These are phyloP conservation scores for Diversispora eburnea DNA, from an alignment of 192 early-diverging fungal species.

Conservation along the genomic window DNA sequence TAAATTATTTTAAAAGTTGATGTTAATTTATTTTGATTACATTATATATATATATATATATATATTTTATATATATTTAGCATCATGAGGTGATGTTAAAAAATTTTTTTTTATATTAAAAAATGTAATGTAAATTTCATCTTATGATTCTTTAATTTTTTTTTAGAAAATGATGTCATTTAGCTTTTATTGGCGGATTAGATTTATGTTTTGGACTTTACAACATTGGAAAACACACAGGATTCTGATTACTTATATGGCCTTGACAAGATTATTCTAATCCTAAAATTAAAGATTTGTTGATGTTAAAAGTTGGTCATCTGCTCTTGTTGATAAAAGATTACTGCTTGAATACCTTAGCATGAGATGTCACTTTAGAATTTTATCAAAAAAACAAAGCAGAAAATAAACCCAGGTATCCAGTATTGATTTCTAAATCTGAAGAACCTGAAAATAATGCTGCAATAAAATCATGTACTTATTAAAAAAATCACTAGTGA, in stretches of 20 bases:
- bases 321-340: conserved; percentile 42
- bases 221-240: conserved; percentile 74
- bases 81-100: conserved; percentile 65
- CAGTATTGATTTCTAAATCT: conserved; percentile 71
- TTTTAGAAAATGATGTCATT: conserved; percentile 60
- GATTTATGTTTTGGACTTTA: conserved; percentile 83
- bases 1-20: too few species aligned
- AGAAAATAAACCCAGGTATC: conserved; percentile 54
- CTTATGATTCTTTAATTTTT: not conserved
- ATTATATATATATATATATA: not conserved
- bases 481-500: too few species aligned
- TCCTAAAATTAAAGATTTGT: conserved; percentile 77
- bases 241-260: conserved; percentile 68
- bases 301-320: conserved; percentile 51
- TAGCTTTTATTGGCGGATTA: conserved; percentile 77
- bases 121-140: not conserved
- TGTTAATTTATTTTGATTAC: not conserved
- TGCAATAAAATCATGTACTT: not conserved
- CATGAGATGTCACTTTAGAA: conserved; percentile 87
- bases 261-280: conserved; percentile 87
- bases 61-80: not conserved
- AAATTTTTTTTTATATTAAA: not conserved
- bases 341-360: conserved; percentile 80
- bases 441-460: conserved; percentile 36
- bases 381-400: conserved; percentile 74